Evolutionary conservation across 106 monocot species (phyloP).

Genomic region (Dactylorhiza incarnata): DNA sequence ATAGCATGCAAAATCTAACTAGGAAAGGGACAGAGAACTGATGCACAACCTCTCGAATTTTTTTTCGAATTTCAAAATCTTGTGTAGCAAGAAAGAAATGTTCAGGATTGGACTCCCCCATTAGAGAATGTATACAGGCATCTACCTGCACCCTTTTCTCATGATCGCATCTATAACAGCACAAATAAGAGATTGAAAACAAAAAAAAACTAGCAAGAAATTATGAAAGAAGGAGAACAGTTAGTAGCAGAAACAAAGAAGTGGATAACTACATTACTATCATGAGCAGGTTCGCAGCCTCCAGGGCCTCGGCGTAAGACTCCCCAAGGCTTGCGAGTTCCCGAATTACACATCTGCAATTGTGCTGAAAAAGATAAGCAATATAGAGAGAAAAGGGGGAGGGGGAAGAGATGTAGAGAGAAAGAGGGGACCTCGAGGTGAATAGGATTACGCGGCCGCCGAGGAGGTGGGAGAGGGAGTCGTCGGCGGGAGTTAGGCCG

Average conservation of each 20-base stretch:
- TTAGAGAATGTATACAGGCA: slow-evolving; percentile 50
- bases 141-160: slow-evolving; percentile 67
- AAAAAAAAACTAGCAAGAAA: slow-evolving; percentile 10
- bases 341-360: slow-evolving; percentile 37
- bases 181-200: background rate
- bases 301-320: slow-evolving; percentile 30
- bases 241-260: background rate
- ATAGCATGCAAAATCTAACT: background rate
- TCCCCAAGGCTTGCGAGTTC: slow-evolving; percentile 73
- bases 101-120: slow-evolving; percentile 54
- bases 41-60: slow-evolving; percentile 42
- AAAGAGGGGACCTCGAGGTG: slow-evolving; percentile 35
- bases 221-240: background rate
- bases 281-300: slow-evolving; percentile 42
- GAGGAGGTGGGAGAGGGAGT: slow-evolving; percentile 49
- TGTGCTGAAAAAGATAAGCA: background rate
- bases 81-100: slow-evolving; percentile 94
- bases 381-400: background rate
- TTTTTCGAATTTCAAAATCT: slow-evolving; percentile 66
- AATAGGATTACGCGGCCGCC: slow-evolving; percentile 48
- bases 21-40: background rate
- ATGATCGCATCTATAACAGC: slow-evolving; percentile 72
- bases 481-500: slow-evolving; percentile 53
- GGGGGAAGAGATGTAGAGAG: background rate
- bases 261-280: slow-evolving; percentile 35